Percentiles rank a stretch among this genome's conserved stretches.
Evolutionary conservation across 148 eudicot species (phyloP).

Genomic region (Fallopia convolvulus): DNA sequence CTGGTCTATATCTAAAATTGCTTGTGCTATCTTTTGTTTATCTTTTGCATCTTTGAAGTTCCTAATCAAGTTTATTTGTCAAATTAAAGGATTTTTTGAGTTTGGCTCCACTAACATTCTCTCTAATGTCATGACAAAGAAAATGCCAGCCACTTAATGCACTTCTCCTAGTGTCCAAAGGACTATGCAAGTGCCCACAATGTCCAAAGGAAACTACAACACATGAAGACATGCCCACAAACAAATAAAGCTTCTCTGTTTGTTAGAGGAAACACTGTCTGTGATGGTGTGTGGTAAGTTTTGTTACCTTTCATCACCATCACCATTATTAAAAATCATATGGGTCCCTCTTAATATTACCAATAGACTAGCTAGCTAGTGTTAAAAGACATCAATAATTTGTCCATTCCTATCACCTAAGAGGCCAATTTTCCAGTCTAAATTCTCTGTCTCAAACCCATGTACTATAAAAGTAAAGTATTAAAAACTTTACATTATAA

Average conservation of each 20-base stretch:
- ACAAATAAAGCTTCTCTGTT: background rate
- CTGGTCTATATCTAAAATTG: no score
- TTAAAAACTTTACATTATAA: no score
- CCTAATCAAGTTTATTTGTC: no score
- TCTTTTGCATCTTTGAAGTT: no score
- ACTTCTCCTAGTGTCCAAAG: constrained; percentile 9
- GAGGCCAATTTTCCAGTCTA: background rate
- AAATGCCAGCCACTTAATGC: constrained; percentile 2
- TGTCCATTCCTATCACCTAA: background rate
- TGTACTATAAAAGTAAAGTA: no score
- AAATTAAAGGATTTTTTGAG: background rate
- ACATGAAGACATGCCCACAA: constrained; percentile 2
- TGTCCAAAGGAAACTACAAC: constrained; percentile 1
- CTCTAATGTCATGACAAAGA: background rate
- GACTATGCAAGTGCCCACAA: background rate
- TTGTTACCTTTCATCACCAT: constrained; percentile 3
- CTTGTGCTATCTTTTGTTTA: no score
- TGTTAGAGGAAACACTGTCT: background rate
- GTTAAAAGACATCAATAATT: background rate
- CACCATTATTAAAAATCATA: background rate
- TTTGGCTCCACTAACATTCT: constrained; percentile 6
- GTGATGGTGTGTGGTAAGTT: constrained; percentile 1
- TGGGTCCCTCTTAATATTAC: background rate
- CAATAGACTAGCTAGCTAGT: background rate
- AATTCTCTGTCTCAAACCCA: no score